Evolutionary conservation across 441 rosid genomes (phyloP), one percentile per base, ranked within the genome.

Genomic region (Populus hybrid): DNA sequence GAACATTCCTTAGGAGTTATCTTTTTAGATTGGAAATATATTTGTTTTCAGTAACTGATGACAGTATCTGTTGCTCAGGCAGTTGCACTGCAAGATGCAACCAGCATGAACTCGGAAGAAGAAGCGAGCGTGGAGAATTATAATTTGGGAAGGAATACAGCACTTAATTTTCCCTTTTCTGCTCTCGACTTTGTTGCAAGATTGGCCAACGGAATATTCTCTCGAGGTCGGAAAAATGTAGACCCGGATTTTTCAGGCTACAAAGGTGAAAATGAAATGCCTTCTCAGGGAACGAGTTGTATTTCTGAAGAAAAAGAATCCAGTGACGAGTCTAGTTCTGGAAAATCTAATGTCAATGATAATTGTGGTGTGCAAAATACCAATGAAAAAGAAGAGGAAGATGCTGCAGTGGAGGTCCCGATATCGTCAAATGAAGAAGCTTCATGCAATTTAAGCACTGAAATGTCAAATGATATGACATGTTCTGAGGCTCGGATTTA

Each of bases 131-230:
- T 75, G 7, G 94, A 90, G 73, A 84, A 77, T 72, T 83, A 80
- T 73, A 87, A 81, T 76, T 82, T 89, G 71, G 97, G 91, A 78
- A 89, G 87, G 79, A 94, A 86, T 80, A 80, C 92, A 36, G 95
- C 96, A 65, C 83, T 94, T 68, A 86, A 97, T 87, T 88, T 96
- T 79, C 96, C 99, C 72, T 86, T 89, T 82, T 97, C 98, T 81
- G 99, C 99, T 26, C 81, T 93, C 79, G 99, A 85, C 81, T 93
- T 93, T 86, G 89, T 94, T 73, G 85, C 94, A 75, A 89, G 96
- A 84, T 71, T 96, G 69, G 98, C 99, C 18, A 81, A 88, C 74
- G 98, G 96, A 85, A 87, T 96, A 66, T 92, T 96, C 84, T 91
- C 95, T 2, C 90, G 95, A 72, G 88, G 92, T 33, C 86, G 86